These are phyloP conservation scores for Kwoniella bestiolae DNA, from an alignment of 768 basidiomycete genomes.

Conservation along the genomic window DNA sequence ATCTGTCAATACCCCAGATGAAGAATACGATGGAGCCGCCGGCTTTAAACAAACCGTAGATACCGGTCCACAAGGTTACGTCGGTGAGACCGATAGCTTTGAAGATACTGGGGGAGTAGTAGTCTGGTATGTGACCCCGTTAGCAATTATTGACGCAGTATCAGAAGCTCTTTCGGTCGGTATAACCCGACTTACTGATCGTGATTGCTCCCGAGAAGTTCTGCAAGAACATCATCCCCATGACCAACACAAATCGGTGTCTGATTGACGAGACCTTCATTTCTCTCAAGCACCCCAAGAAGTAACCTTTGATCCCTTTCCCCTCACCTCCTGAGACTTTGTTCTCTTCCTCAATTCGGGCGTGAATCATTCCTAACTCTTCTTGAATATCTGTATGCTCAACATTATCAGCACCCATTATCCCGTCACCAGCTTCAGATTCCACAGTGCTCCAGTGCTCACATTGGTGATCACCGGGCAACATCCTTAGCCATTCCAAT, in stretches of 20 bases:
- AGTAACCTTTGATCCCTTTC: constrained; percentile 33
- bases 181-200: constrained; percentile 37
- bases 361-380: constrained; percentile 27
- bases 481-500: constrained; percentile 50
- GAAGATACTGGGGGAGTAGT: constrained; percentile 63
- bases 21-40: constrained; percentile 36
- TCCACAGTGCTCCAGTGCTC: background rate
- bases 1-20: constrained; percentile 57
- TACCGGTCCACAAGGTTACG: constrained; percentile 61
- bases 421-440: background rate
- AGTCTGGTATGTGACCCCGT: constrained; percentile 9
- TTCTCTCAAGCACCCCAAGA: constrained; percentile 34
- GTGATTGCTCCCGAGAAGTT: constrained; percentile 60
- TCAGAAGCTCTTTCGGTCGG: no score
- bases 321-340: constrained; percentile 17
- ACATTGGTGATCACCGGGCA: constrained; percentile 47
- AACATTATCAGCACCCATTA: background rate
- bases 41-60: constrained; percentile 63
- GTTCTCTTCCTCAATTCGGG: constrained; percentile 18
- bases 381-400: constrained; percentile 37
- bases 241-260: constrained; percentile 35
- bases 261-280: constrained; percentile 25
- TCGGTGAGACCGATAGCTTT: constrained; percentile 61
- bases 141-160: no score
- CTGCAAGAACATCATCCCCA: constrained; percentile 29